These are phyloP conservation scores for Nigrospora sphaerica DNA, from an alignment of 2,329 filamentous ascomycete species.

Conservation along the genomic window DNA sequence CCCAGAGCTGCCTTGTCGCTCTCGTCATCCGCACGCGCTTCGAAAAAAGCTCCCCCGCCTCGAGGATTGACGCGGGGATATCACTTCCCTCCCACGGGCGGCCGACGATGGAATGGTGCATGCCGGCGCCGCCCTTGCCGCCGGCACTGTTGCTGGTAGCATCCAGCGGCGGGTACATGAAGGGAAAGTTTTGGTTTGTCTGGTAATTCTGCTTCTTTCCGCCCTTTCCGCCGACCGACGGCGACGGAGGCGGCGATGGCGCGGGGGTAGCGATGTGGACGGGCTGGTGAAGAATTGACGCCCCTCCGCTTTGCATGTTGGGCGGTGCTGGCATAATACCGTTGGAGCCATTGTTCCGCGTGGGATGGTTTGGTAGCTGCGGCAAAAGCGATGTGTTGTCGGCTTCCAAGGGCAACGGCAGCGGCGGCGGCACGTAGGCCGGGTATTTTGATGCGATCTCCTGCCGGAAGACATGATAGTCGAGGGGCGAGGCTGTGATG, in stretches of 20 bases:
- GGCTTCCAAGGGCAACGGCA: slow-evolving; percentile 75
- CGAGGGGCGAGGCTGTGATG: slow-evolving; percentile 87
- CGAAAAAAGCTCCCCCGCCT: slow-evolving; percentile 89
- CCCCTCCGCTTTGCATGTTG: slow-evolving; percentile 48
- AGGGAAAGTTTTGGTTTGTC: slow-evolving; percentile 97
- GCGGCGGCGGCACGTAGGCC: slow-evolving; percentile 83
- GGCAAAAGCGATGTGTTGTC: slow-evolving; percentile 90
- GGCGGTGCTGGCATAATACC: slow-evolving; percentile 54
- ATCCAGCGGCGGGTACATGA: slow-evolving; percentile 91
- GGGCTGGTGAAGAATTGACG: slow-evolving; percentile 87
- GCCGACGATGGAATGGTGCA: slow-evolving; percentile 74
- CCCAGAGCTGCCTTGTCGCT: slow-evolving; percentile 89
- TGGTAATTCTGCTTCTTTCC: slow-evolving; percentile 99
- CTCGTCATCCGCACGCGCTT: slow-evolving; percentile 85
- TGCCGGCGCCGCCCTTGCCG: slow-evolving; percentile 75
- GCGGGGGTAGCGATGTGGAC: slow-evolving; percentile 98
- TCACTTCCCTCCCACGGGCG: slow-evolving; percentile 90
- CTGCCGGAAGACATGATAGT: slow-evolving; percentile 93
- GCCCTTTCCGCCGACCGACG: slow-evolving; percentile 77
- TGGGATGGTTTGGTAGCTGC: slow-evolving; percentile 69
- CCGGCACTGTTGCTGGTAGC: slow-evolving; percentile 82
- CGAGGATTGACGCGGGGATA: slow-evolving; percentile 87
- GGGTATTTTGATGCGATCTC: slow-evolving; percentile 98
- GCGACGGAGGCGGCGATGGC: slow-evolving; percentile 90
- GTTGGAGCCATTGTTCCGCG: slow-evolving; percentile 50